Evolutionary conservation across 352 stramenopile genomes (phyloP), one percentile per base, ranked within the genome.

Genomic region (Globisporangium cederbergense): DNA sequence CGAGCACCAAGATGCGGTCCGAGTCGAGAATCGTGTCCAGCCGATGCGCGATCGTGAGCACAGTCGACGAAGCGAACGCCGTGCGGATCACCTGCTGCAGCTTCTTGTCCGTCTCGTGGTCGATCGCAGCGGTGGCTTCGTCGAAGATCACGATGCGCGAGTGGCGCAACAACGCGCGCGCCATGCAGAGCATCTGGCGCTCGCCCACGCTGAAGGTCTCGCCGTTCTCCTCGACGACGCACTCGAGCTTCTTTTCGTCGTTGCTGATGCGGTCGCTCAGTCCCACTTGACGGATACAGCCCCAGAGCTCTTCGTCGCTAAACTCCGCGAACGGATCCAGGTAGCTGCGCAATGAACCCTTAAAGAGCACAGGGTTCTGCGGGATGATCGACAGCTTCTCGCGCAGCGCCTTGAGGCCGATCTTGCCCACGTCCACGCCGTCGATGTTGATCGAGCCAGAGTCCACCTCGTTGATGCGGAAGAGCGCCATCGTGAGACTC

Each of bases 381-480:
- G 93, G 88, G 36, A 98, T 97, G 53, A 98, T 93, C 3, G 86
- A 86, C 54, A 97, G 57, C 11, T 67, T 77, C 22, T 82, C 63
- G 42, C 91, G 77, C 9, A 97, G 74, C 59, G 91, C 77, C n/a
- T 75, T 70, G 30, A 98, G 70, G n/a, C 78, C 73, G 2, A 98
- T 65, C 34, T 62, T 83, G 5, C 65, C 63, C 13, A 96, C 49
- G 66, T 97, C 68, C 13, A 95, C 65, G 9, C 88, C 90, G n/a
- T n/a, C n/a, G n/a, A n/a, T n/a, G n/a, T n/a, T n/a, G n/a, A n/a
- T n/a, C n/a, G n/a, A n/a, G n/a, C n/a, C n/a, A n/a, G n/a, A n/a
- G 59, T 88, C 86, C 38, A 98, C 72, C 66, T 98, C 93, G 28
- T 97, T 88, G 46, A 98, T 76, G n/a, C 96, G 89, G 71, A 98